A percentile compares a stretch with the other conserved stretches of the same genome.
These are phyloP conservation scores for Mucor circinelloides DNA, from an alignment of 371 early-diverging fungal species.

Conservation along the genomic window DNA sequence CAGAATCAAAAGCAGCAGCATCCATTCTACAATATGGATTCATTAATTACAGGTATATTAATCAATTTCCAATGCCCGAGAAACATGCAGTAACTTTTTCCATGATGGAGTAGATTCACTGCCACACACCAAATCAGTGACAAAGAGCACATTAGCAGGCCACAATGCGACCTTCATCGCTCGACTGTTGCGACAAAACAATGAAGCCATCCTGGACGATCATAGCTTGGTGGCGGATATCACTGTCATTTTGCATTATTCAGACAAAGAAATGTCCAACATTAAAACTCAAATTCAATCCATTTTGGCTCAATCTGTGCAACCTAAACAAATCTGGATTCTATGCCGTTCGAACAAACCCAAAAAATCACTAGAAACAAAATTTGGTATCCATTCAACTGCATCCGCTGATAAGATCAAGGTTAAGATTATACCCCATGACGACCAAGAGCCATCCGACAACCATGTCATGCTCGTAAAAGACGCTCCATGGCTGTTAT, in stretches of 20 bases:
- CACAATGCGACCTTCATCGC: not conserved
- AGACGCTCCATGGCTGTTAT: slow-evolving; percentile 28
- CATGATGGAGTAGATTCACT: too few relatives aligned
- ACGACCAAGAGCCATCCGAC: not conserved
- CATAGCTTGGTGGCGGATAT: not conserved
- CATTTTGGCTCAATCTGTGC: slow-evolving; percentile 37
- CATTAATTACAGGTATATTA: not conserved
- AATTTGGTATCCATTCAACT: not conserved
- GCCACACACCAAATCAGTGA: too few relatives aligned
- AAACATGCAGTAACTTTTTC: not conserved
- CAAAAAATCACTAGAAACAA: slow-evolving; percentile 12
- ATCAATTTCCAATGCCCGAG: not conserved
- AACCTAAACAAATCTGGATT: slow-evolving; percentile 44
- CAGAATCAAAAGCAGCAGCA: not conserved
- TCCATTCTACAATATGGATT: not conserved
- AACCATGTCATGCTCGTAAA: slow-evolving; percentile 9
- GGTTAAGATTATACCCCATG: not conserved
- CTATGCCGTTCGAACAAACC: slow-evolving; percentile 11
- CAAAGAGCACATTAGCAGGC: not conserved
- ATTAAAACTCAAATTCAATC: slow-evolving; percentile 36
- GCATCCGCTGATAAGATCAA: not conserved
- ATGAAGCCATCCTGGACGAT: not conserved
- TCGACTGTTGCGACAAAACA: not conserved
- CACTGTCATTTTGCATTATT: not conserved
- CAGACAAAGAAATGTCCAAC: slow-evolving; percentile 5